phyloP scores from a whole-genome alignment of 805 yeast genomes.

The Ogataea neopini region DNA sequence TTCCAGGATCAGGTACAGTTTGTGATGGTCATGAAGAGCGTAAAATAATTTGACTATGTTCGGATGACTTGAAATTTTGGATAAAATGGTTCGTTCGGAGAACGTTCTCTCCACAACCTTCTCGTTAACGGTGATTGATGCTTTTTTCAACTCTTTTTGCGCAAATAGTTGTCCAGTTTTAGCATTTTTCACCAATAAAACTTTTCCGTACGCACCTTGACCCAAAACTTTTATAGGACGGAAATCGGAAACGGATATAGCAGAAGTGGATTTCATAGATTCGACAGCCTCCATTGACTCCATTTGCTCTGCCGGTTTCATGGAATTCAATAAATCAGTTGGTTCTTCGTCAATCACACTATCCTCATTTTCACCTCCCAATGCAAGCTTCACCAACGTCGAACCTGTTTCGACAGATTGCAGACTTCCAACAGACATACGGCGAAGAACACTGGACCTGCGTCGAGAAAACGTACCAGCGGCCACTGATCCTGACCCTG shows the following conservation, averaged over 20 bases:
- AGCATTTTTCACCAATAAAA: conserved; percentile 65
- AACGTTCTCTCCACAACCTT: conserved; percentile 70
- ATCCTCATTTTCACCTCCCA: conserved; percentile 12
- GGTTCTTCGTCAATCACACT: conserved; percentile 14
- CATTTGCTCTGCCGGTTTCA: too few species aligned
- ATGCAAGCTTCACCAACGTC: conserved; percentile 11
- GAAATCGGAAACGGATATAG: conserved; percentile 50
- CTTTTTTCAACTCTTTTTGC: conserved; percentile 80
- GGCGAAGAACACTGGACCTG: conserved; percentile 31
- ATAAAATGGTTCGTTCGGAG: conserved; percentile 70
- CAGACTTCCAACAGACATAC: conserved; percentile 30
- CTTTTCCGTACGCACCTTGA: conserved; percentile 87
- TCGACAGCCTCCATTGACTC: too few species aligned
- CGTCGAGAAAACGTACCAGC: conserved; percentile 20
- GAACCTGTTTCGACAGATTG: conserved; percentile 8
- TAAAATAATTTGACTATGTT: conserved; percentile 81
- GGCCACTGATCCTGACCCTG: neutral
- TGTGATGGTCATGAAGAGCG: conserved; percentile 76
- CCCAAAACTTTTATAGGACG: conserved; percentile 74
- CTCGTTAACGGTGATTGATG: conserved; percentile 57
- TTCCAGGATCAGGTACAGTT: conserved; percentile 72
- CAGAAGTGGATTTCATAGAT: too few species aligned
- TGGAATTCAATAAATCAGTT: too few species aligned
- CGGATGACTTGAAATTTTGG: conserved; percentile 65
- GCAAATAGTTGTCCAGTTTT: conserved; percentile 68